Base-by-base conservation (phyloP, 768 basidiomycete genomes). In the Pisolithus marmoratus region DNA sequence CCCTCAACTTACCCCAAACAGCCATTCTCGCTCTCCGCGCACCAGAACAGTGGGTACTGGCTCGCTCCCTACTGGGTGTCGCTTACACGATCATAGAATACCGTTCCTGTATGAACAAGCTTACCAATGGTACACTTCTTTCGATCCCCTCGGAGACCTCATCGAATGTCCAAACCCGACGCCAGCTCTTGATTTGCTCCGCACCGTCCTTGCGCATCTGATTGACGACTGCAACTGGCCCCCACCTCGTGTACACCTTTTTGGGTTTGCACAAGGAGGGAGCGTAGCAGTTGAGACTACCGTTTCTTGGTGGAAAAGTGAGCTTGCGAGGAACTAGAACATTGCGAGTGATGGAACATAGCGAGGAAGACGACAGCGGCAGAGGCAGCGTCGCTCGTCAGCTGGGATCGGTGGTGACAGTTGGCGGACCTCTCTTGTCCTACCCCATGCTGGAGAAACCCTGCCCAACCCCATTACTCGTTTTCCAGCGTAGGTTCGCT, bases 211-310 rank as follows among this genome's bases (percentile, higher is more conserved):
- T 49, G 65, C 72, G 2, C 75, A 89, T 59, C 79, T 94, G 48
- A 72, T 72, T 17, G 58, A 67, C 5, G 77, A 80, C 38, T 88
- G 84, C 60, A 56, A 67, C 1, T 96, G 92, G 93, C 72, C 82
- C 5, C 59, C 75, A 0, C 52, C 78, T 9, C 73, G 77, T n/a
- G 85, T 96, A 38, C 93, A 96, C 63, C 62, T 93, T 43, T 88
- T 94, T 51, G 93, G 93, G 3, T 96, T 90, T 56, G 88, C 80
- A 0, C 93, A 96, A 65, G 93, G 93, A 1, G 94, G 90, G 0
- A 84, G 76, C 19, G 79, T 92, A 31, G 89, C 83, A 1, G 77
- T 74, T 2, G 92, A 96, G 66, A 73, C 81, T 48, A 79, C 77
- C 1, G 60, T 90, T 6, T 60, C 69, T 31, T 78, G 74, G 70